phyloP scores from a whole-genome alignment of 2,329 filamentous ascomycete genomes.

The Domatiomyces globalis region DNA sequence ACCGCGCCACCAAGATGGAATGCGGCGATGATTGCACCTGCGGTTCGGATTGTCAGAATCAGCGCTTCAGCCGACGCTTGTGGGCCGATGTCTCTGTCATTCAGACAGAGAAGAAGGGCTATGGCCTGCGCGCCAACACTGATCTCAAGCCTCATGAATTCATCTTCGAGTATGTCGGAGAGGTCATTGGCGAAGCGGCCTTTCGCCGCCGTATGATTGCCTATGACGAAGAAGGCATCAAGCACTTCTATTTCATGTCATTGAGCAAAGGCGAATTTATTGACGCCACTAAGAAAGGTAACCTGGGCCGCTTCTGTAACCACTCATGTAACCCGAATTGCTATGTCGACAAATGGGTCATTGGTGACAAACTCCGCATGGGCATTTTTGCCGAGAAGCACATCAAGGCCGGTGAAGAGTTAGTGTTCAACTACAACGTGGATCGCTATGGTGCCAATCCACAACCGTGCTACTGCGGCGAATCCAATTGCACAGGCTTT shows the following conservation, averaged over 20 bases:
- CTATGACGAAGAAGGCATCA: constrained; percentile 92
- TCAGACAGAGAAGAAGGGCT: constrained; percentile 96
- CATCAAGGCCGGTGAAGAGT: constrained; percentile 77
- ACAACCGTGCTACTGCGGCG: constrained; percentile 91
- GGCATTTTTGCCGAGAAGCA: constrained; percentile 86
- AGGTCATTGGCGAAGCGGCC: constrained; percentile 85
- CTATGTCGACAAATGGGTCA: constrained; percentile 99
- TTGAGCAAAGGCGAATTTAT: constrained; percentile 93
- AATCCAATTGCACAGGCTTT: constrained; percentile 86
- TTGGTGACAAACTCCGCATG: constrained; percentile 94
- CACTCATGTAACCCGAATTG: constrained; percentile 98
- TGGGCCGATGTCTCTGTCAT: constrained; percentile 90
- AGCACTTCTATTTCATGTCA: constrained; percentile 99
- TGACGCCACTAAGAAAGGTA: constrained; percentile 92
- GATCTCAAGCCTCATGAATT: constrained; percentile 74
- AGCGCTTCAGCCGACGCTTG: constrained; percentile 79
- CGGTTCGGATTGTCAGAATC: constrained; percentile 77
- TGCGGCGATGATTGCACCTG: constrained; percentile 80
- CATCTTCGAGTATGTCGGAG: constrained; percentile 95
- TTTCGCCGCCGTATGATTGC: constrained; percentile 83
- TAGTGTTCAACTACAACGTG: constrained; percentile 99
- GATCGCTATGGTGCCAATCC: constrained; percentile 95
- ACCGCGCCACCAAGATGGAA: constrained; percentile 95
- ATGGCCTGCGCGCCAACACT: constrained; percentile 68
- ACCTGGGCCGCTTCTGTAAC: constrained; percentile 93